Conservation (phyloP, 2,329 filamentous ascomycete genomes). For the Aspergillus glaucus region DNA sequence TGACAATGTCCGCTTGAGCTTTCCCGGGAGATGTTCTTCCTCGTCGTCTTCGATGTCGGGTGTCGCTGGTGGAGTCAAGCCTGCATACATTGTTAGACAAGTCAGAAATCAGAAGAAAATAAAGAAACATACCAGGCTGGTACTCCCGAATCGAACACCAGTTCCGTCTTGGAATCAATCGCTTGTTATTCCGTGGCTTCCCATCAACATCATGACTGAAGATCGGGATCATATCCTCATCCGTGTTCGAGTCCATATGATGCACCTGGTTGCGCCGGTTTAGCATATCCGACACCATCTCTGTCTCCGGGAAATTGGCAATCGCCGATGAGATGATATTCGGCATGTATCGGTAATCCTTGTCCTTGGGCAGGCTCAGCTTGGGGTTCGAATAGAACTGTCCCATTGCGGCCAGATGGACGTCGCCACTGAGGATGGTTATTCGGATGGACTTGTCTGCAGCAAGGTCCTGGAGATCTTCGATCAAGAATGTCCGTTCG, state of each 20-base stretch:
- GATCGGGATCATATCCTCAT: constrained; percentile 93
- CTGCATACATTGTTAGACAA: constrained; percentile 23
- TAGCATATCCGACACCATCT: constrained; percentile 80
- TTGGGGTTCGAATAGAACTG: constrained; percentile 94
- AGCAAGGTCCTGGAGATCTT: constrained; percentile 87
- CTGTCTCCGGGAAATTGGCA: constrained; percentile 82
- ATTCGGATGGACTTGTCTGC: constrained; percentile 87
- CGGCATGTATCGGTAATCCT: constrained; percentile 92
- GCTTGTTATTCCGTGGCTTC: constrained; percentile 84
- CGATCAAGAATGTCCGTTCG: constrained; percentile 78
- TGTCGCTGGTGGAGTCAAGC: constrained; percentile 64
- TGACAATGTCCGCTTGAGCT: constrained; percentile 55
- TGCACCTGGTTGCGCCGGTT: constrained; percentile 83
- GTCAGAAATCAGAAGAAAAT: neutral
- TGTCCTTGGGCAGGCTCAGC: constrained; percentile 73
- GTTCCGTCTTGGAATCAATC: constrained; percentile 80
- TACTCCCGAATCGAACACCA: constrained; percentile 93
- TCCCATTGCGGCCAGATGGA: constrained; percentile 84
- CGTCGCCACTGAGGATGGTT: constrained; percentile 88
- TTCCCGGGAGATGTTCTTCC: constrained; percentile 27
- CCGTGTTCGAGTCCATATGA: constrained; percentile 63
- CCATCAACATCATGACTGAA: constrained; percentile 86
- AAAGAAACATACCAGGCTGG: constrained; percentile 54
- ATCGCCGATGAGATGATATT: constrained; percentile 94
- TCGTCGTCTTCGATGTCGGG: constrained; percentile 46